phyloP scores from a whole-genome alignment of 2,329 filamentous ascomycete genomes.

The Fusarium phyllophilum region DNA sequence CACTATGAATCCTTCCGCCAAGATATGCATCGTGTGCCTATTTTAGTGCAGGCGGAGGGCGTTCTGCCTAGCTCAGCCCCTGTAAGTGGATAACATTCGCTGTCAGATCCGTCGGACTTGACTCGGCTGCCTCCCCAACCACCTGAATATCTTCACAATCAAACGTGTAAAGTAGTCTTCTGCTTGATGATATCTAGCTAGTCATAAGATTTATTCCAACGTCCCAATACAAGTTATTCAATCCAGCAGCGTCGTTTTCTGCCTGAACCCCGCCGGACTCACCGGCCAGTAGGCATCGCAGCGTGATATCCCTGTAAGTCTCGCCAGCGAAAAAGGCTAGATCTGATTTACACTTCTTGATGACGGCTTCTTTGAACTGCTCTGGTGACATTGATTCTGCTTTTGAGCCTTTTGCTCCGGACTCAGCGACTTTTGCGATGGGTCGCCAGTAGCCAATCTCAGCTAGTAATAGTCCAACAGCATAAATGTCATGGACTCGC shows the following conservation, averaged over 20 bases:
- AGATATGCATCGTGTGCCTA: neutral
- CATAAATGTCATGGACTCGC: neutral
- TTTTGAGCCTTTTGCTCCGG: fast-evolving
- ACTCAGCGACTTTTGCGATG: neutral
- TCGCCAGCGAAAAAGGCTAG: neutral
- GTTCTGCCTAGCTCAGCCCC: conserved; percentile 13
- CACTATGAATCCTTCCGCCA: neutral
- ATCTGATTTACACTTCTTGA: neutral
- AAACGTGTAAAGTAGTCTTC: fast-evolving
- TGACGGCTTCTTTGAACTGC: neutral
- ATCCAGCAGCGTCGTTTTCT: neutral
- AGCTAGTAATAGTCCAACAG: neutral
- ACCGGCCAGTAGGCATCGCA: neutral
- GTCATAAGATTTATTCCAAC: conserved; percentile 3
- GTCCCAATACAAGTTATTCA: conserved; percentile 11
- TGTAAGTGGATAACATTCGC: neutral
- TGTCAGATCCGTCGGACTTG: neutral
- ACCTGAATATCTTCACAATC: neutral
- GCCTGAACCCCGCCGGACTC: neutral
- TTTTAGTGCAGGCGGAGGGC: neutral
- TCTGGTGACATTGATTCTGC: neutral
- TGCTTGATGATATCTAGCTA: fast-evolving
- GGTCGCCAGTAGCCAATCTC: conserved; percentile 4
- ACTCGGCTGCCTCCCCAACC: conserved; percentile 2
- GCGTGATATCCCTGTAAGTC: neutral